Evolutionary conservation across 192 early-diverging fungal species (phyloP), one percentile per base, ranked within the genome.

Genomic region (Entomortierella parvispora): DNA sequence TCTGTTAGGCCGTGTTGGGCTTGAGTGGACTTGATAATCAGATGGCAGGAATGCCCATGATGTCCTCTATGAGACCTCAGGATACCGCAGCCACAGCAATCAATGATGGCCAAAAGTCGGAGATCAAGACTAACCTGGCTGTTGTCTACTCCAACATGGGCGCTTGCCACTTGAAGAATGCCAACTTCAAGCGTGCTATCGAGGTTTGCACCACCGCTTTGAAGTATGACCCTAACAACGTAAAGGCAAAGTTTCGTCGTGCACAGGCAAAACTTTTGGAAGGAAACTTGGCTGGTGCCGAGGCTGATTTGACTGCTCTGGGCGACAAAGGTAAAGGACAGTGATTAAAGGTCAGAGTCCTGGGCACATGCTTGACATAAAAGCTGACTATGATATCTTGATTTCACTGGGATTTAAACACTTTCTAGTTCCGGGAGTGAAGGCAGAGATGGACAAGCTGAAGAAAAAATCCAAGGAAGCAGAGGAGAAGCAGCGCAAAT

Each of bases 181-280:
- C 51, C 25, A 79, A 80, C 40, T 80, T 64, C 51, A 49, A 47
- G 20, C 70, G 68, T 22, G 81, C 81, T 15, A 79, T 82, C 51
- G 71, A 79, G 18, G 65, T 66, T 20, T 71, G 69, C 15, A 72
- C 72, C 53, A 56, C 58, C 50, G 81, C 81, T 9, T 58, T 82
- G 25, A 75, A 79, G 55, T 46, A 70, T 23, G 81, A 82, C 47
- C 76, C 81, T 15, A 54, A 69, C 10, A 82, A 80, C 29, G 61
- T 71, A 47, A 82, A 82, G 56, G 81, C 81, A 29, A 71, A 74
- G 49, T 82, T 80, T 46, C 69, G 81, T 43, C 81, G 81, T 33
- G 81, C 76, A 29, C 81, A 82, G 53, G 81, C 81, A n/a, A 79
- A 80, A 28, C 62, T 79, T 23, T 45, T 11, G 3, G 81, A 82